phyloP scores from a whole-genome alignment of 116 monocot genomes.

The Zostera marina region DNA sequence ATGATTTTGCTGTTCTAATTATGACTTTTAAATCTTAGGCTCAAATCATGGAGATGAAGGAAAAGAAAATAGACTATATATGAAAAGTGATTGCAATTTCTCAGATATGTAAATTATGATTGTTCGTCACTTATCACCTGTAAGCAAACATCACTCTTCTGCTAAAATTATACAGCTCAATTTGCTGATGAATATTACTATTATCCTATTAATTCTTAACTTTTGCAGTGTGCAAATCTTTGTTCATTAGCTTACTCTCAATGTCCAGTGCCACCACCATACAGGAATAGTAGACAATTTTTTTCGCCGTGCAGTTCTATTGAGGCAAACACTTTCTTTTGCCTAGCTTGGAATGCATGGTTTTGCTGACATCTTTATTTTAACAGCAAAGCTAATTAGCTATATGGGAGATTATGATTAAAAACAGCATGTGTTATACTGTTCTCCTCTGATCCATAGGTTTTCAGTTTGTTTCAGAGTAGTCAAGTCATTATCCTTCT shows the following conservation, averaged over 20 bases:
- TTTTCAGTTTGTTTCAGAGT: too few species aligned
- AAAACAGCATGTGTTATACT: too few species aligned
- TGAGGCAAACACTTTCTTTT: not conserved
- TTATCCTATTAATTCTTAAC: not conserved
- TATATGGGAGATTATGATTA: too few species aligned
- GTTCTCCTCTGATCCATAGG: too few species aligned
- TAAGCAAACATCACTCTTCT: constrained; percentile 20
- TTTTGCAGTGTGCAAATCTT: constrained; percentile 58
- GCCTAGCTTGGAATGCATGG: not conserved
- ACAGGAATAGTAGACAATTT: constrained; percentile 60
- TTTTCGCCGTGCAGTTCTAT: constrained; percentile 22
- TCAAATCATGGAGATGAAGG: constrained; percentile 91
- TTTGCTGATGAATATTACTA: too few species aligned
- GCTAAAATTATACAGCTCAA: too few species aligned
- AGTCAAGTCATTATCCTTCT: too few species aligned
- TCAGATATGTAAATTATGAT: constrained; percentile 90
- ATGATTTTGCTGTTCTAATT: too few species aligned
- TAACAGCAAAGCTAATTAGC: too few species aligned
- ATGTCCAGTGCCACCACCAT: constrained; percentile 73
- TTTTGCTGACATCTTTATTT: not conserved
- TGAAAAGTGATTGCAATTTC: constrained; percentile 52
- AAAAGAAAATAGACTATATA: constrained; percentile 38
- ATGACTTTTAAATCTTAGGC: constrained; percentile 28
- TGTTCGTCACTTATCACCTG: constrained; percentile 79
- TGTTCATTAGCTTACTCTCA: constrained; percentile 79